Evolutionary conservation across 2,329 filamentous ascomycete species (phyloP).

Genomic region (Penicillium sp.): DNA sequence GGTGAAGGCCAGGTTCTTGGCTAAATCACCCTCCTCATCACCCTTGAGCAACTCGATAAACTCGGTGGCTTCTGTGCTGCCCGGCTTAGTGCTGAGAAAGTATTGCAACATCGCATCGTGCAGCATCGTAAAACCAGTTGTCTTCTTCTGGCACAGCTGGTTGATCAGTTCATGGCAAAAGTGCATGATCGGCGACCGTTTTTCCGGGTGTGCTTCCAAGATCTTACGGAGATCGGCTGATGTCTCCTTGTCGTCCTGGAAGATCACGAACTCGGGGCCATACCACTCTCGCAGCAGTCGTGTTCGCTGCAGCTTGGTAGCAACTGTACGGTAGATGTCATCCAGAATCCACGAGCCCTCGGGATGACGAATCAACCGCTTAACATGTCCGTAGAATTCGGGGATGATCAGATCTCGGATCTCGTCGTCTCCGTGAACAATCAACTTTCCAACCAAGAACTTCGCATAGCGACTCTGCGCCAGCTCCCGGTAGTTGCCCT

Average conservation of each 20-base stretch:
- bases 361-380: conserved; percentile 88
- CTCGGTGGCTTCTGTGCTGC: conserved; percentile 74
- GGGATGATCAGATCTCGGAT: conserved; percentile 83
- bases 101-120: conserved; percentile 99
- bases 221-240: conserved; percentile 66
- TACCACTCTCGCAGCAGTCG: conserved; percentile 91
- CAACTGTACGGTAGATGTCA: conserved; percentile 86
- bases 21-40: conserved; percentile 80
- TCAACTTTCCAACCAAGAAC: conserved; percentile 90
- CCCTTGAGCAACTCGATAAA: conserved; percentile 88
- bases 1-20: conserved; percentile 96
- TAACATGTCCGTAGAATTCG: conserved; percentile 91
- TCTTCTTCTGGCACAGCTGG: conserved; percentile 88
- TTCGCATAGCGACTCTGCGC: conserved; percentile 97
- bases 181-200: conserved; percentile 79
- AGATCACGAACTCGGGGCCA: conserved; percentile 82
- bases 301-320: conserved; percentile 79
- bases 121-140: conserved; percentile 93
- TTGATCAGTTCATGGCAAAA: conserved; percentile 83
- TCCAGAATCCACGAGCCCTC: conserved; percentile 98
- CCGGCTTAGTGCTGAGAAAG: conserved; percentile 70
- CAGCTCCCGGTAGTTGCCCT: conserved; percentile 74
- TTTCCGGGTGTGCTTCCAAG: conserved; percentile 70
- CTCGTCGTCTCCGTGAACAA: conserved; percentile 84
- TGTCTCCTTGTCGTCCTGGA: conserved; percentile 53